These are phyloP conservation scores for Diaporthe citri DNA, from an alignment of 2,329 filamentous ascomycete species.

Conservation along the genomic window DNA sequence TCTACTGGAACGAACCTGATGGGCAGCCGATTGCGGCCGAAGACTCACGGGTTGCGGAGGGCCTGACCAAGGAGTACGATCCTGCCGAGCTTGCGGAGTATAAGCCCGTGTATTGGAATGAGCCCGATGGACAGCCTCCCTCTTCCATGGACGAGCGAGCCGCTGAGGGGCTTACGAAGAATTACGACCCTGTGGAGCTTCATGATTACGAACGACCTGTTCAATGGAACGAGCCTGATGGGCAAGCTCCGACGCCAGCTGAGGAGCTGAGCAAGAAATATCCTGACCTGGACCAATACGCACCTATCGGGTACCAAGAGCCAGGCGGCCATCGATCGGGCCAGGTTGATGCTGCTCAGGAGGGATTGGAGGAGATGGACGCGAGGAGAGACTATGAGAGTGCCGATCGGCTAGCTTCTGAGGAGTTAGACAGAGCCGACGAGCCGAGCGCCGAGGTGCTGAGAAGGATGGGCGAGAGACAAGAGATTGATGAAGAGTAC, in stretches of 20 bases:
- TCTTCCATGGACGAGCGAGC: background rate
- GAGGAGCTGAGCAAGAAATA: conserved; percentile 50
- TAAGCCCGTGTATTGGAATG: conserved; percentile 42
- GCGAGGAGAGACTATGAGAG: conserved; percentile 44
- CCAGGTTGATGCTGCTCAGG: conserved; percentile 50
- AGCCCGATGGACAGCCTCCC: conserved; percentile 41
- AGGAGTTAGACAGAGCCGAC: conserved; percentile 43
- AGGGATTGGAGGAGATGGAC: conserved; percentile 55
- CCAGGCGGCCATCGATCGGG: conserved; percentile 48
- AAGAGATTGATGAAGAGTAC: background rate
- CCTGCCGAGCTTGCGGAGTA: conserved; percentile 56
- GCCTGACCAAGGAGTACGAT: conserved; percentile 47
- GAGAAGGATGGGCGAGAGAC: conserved; percentile 37
- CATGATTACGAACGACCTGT: background rate
- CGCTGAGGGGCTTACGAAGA: background rate
- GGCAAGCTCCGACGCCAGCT: background rate
- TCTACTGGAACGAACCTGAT: conserved; percentile 44
- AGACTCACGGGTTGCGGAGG: conserved; percentile 12
- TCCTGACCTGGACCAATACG: conserved; percentile 50
- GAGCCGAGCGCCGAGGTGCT: conserved; percentile 47
- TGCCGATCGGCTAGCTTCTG: background rate
- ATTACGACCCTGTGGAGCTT: background rate
- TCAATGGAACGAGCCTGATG: conserved; percentile 19
- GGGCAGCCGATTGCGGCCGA: conserved; percentile 33
- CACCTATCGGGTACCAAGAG: conserved; percentile 48